Base-by-base conservation (phyloP, 2,329 filamentous ascomycete species). In the Pyrenophora tritici-repentis region DNA sequence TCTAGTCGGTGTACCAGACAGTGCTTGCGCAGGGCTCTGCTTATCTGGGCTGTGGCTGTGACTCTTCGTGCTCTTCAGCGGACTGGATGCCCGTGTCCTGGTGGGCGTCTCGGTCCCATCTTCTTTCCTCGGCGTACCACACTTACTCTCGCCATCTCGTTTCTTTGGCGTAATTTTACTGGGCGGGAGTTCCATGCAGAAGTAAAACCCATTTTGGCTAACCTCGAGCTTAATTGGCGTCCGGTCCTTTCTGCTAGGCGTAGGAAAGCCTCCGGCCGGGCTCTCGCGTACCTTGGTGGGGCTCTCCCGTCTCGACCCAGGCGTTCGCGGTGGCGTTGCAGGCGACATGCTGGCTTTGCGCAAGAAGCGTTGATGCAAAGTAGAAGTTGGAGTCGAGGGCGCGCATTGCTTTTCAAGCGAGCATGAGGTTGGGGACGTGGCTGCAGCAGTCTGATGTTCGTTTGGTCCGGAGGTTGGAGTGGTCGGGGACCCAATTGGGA, bases 181-280 rank as follows among this genome's bases (percentile, higher is more conserved):
- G 16, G 45, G 42, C 5, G 63, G 51, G 3, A 65, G 42, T 40
- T 66, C 62, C 26, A 55, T 58, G 3, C 56, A 53, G 31, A 63
- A 65, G 17, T 63, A 59, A 36, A 66, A 66, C 0, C 53, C 58
- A 41, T 58, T 56, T 29, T 50, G 53, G 7, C 56, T 56, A 16
- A 66, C 47, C 44, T 66, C 56, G 9, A 66, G 35, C 9, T 50
- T 54, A 7, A 32, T 37, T 7, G 48, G 46, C 18, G 40, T 42
- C 20, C 38, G 26, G 8, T 24, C 29, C 8, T 14, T 26, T 26
- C 16, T 49, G 29, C 17, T 24, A 1, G 39, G 39, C n/a, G 39
- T 49, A 33, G 29, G 33, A 14, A 29, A 22, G 7, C 22, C 39
- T 42, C 49, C 51, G 9, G 31, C 42, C 5, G 49, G 56, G 20